phyloP scores from a whole-genome alignment of 148 eudicot species.

The Persicaria tinctoria region DNA sequence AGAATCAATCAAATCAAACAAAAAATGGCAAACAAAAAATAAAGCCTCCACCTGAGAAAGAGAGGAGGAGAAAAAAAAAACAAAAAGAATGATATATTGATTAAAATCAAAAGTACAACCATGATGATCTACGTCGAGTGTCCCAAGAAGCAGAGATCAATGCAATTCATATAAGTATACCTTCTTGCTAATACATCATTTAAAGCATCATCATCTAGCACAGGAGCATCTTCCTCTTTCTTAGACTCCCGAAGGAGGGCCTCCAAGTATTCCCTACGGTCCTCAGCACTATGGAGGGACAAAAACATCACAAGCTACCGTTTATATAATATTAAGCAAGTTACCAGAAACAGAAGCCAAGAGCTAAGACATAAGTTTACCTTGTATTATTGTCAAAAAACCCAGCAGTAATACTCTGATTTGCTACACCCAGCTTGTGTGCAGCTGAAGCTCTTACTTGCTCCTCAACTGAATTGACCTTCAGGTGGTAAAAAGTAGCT shows the following conservation, averaged over 20 bases:
- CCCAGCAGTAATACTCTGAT: slow-evolving; percentile 99
- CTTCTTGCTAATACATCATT: slow-evolving; percentile 95
- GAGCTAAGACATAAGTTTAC: slow-evolving; percentile 23
- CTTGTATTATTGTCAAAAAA: slow-evolving; percentile 98
- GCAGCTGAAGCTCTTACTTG: slow-evolving; percentile 99
- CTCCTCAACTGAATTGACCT: slow-evolving; percentile 94
- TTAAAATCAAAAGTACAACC: neutral
- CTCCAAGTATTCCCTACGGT: slow-evolving; percentile 96
- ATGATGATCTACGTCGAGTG: neutral
- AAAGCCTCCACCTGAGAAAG: neutral
- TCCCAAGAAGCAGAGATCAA: slow-evolving; percentile 1
- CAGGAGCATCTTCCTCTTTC: slow-evolving; percentile 98
- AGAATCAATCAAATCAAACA: neutral
- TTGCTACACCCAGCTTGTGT: slow-evolving; percentile 99
- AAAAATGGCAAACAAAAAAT: neutral
- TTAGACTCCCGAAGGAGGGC: slow-evolving; percentile 86
- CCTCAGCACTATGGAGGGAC: slow-evolving; percentile 70
- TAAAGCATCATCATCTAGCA: slow-evolving; percentile 80
- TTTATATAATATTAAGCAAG: neutral
- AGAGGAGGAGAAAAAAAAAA: neutral
- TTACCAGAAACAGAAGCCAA: neutral
- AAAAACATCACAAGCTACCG: slow-evolving; percentile 10
- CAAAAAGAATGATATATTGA: neutral
- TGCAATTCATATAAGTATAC: slow-evolving; percentile 24
- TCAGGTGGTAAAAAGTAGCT: neutral